These are phyloP conservation scores for Hanseniaspora nectarophila DNA, from an alignment of 805 yeast species.

Conservation along the genomic window DNA sequence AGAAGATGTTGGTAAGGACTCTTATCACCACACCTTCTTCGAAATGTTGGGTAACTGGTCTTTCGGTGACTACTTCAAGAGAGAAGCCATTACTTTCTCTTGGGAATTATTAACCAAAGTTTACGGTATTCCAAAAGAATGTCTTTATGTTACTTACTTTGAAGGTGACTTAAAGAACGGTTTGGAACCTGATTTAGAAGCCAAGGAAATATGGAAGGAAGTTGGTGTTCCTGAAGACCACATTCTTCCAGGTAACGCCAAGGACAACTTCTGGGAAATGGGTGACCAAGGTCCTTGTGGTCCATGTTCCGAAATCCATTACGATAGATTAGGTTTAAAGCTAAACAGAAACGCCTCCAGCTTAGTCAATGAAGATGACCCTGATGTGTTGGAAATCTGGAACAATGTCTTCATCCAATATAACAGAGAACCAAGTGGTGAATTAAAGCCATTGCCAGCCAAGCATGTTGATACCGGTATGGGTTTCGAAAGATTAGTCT, in stretches of 20 bases:
- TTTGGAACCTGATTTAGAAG: conserved; percentile 86
- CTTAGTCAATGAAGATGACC: conserved; percentile 93
- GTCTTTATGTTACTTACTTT: conserved; percentile 89
- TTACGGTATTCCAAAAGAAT: conserved; percentile 63
- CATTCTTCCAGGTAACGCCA: conserved; percentile 78
- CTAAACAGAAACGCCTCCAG: conserved; percentile 80
- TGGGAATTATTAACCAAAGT: conserved; percentile 87
- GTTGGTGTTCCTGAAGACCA: conserved; percentile 88
- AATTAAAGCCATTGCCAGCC: conserved; percentile 74
- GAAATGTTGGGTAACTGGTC: conserved; percentile 99
- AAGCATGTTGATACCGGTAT: conserved; percentile 96
- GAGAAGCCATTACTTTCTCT: conserved; percentile 76
- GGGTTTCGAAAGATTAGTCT: conserved; percentile 96
- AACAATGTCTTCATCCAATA: conserved; percentile 92
- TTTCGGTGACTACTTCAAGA: conserved; percentile 95
- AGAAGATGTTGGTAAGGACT: conserved; percentile 96
- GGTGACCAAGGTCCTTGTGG: conserved; percentile 99
- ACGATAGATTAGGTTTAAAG: conserved; percentile 74
- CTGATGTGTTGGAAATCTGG: conserved; percentile 96
- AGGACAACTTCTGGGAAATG: conserved; percentile 99
- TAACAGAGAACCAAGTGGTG: conserved; percentile 82
- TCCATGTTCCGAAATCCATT: conserved; percentile 95
- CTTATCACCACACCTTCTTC: conserved; percentile 95
- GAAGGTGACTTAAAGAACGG: conserved; percentile 83
- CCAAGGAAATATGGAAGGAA: conserved; percentile 70